A percentile compares a stretch with the other conserved stretches of the same genome.
Evolutionary conservation across 805 yeast genomes (phyloP).

Genomic region (Candida railenensis): DNA sequence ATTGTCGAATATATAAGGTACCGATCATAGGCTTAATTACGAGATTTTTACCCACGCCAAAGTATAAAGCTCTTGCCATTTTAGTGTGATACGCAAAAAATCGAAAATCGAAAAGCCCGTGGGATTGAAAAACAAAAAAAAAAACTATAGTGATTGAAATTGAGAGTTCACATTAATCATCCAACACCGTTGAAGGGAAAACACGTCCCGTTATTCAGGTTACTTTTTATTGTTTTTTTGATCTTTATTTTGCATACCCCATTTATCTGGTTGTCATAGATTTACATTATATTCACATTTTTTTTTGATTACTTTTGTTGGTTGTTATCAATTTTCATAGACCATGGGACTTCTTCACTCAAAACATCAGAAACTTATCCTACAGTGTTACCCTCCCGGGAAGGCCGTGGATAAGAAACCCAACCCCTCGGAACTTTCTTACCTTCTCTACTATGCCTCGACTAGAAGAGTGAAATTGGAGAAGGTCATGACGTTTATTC

Average conservation of each 20-base stretch:
- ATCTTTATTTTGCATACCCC: not conserved
- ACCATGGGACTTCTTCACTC: constrained; percentile 51
- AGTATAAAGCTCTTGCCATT: too few relatives aligned
- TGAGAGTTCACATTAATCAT: too few relatives aligned
- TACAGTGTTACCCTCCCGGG: constrained; percentile 93
- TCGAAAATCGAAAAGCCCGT: not conserved
- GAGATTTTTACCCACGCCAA: too few relatives aligned
- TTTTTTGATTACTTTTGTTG: not conserved
- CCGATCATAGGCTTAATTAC: too few relatives aligned
- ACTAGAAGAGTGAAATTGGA: constrained; percentile 86
- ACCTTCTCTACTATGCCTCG: constrained; percentile 84
- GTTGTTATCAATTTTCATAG: not conserved
- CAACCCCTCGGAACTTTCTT: constrained; percentile 86
- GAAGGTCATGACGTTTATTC: constrained; percentile 74
- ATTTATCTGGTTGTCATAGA: not conserved
- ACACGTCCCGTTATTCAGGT: too few relatives aligned
- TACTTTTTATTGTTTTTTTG: not conserved
- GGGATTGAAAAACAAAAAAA: not conserved
- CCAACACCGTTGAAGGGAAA: too few relatives aligned
- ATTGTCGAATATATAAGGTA: too few relatives aligned
- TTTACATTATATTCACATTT: not conserved
- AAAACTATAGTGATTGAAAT: not conserved
- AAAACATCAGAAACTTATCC: constrained; percentile 85
- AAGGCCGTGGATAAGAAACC: constrained; percentile 85
- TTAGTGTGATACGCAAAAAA: not conserved